A percentile compares a stretch with the other conserved stretches of the same genome.
Conservation (phyloP, 805 yeast species). For the Candida corydali region DNA sequence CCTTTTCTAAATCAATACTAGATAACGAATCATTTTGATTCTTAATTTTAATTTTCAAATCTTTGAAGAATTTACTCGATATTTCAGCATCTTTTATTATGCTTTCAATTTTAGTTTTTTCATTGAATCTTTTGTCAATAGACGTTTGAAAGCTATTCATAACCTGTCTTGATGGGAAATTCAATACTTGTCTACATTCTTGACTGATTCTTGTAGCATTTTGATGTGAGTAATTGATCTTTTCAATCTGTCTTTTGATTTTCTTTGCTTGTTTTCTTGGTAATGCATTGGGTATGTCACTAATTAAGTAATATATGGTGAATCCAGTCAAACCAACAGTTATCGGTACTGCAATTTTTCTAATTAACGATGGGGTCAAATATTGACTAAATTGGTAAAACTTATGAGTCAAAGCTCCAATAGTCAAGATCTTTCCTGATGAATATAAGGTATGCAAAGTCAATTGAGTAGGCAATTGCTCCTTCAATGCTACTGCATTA, state of each 20-base stretch:
- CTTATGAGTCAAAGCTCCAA: slow-evolving; percentile 40
- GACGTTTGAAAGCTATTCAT: slow-evolving; percentile 61
- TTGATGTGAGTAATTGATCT: slow-evolving; percentile 70
- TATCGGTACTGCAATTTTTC: slow-evolving; percentile 52
- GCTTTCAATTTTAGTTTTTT: slow-evolving; percentile 52
- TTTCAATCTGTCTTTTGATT: slow-evolving; percentile 57
- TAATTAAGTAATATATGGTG: slow-evolving; percentile 58
- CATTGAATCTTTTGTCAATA: slow-evolving; percentile 56
- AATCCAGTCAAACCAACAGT: slow-evolving; percentile 47
- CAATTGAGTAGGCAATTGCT: slow-evolving; percentile 31
- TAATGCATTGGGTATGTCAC: slow-evolving; percentile 85
- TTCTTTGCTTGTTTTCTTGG: slow-evolving; percentile 78
- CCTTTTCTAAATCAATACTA: slow-evolving; percentile 41
- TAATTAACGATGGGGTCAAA: slow-evolving; percentile 37
- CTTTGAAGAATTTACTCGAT: slow-evolving; percentile 52
- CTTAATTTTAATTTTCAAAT: slow-evolving; percentile 41
- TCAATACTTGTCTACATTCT: slow-evolving; percentile 79
- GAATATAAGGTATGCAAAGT: slow-evolving; percentile 39
- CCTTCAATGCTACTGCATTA: slow-evolving; percentile 27
- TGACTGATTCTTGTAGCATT: slow-evolving; percentile 76
- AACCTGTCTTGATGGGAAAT: slow-evolving; percentile 79
- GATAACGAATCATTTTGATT: slow-evolving; percentile 39
- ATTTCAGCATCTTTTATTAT: slow-evolving; percentile 53
- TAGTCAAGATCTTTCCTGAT: slow-evolving; percentile 35
- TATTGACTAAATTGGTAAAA: slow-evolving; percentile 29